Evolutionary conservation across 2,329 filamentous ascomycete species (phyloP).

Genomic region (Alternaria gaisen): DNA sequence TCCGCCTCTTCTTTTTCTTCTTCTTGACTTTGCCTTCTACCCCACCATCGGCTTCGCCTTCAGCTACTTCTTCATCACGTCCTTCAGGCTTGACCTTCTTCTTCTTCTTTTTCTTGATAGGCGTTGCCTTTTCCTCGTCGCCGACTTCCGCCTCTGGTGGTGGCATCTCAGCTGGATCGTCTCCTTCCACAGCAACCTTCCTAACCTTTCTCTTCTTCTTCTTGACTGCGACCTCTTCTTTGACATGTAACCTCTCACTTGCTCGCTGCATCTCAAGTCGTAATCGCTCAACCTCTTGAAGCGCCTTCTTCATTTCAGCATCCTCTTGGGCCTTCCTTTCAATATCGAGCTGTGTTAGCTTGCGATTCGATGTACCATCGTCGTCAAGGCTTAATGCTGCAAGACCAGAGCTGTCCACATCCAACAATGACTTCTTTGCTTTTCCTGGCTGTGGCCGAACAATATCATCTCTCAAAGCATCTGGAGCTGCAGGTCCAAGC

Average conservation of each 20-base stretch:
- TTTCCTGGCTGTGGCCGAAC: constrained; percentile 35
- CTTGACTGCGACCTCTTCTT: constrained; percentile 71
- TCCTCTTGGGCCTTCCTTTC: constrained; percentile 79
- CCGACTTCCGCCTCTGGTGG: constrained; percentile 21
- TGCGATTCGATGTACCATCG: constrained; percentile 35
- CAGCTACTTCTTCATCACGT: constrained; percentile 23
- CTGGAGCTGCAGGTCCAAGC: constrained; percentile 50
- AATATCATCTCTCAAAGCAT: constrained; percentile 42
- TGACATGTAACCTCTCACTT: constrained; percentile 76
- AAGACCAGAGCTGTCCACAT: constrained; percentile 87
- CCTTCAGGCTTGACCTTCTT: constrained; percentile 50
- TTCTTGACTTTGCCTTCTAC: constrained; percentile 50
- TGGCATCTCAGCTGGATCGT: constrained; percentile 60
- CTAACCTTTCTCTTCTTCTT: constrained; percentile 64
- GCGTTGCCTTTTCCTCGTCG: constrained; percentile 21
- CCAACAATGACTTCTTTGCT: constrained; percentile 73
- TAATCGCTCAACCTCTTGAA: constrained; percentile 86
- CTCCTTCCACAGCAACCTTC: constrained; percentile 62
- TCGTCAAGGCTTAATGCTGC: constrained; percentile 73
- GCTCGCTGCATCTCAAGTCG: constrained; percentile 88
- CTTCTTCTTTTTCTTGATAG: constrained; percentile 54
- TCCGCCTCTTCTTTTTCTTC: constrained; percentile 54
- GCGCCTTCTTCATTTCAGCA: constrained; percentile 85
- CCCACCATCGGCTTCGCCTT: constrained; percentile 32
- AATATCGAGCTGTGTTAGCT: constrained; percentile 60